phyloP scores from a whole-genome alignment of 2,329 filamentous ascomycete genomes.

The Zymoseptoria passerinii region DNA sequence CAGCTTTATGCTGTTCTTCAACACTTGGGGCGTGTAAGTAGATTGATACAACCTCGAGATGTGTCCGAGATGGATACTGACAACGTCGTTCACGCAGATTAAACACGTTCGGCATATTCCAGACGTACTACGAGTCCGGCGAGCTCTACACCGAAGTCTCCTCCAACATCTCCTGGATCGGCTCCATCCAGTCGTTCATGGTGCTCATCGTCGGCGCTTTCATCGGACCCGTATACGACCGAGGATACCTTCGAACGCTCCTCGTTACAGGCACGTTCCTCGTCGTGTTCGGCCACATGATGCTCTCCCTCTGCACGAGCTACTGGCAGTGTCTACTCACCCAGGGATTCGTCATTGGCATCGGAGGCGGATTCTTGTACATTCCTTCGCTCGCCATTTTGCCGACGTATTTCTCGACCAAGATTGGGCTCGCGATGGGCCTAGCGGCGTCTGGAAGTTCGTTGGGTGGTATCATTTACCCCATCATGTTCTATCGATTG shows the following conservation, averaged over 20 bases:
- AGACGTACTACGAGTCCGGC: conserved; percentile 40
- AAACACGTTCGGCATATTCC: conserved; percentile 43
- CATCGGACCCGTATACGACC: conserved; percentile 43
- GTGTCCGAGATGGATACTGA: not conserved
- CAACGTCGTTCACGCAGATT: conserved; percentile 14
- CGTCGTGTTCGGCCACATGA: conserved; percentile 44
- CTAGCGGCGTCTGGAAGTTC: conserved; percentile 39
- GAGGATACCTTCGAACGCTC: conserved; percentile 39
- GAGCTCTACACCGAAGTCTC: conserved; percentile 28
- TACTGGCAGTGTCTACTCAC: conserved; percentile 46
- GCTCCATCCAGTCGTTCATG: conserved; percentile 41
- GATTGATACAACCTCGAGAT: not conserved
- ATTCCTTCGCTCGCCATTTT: conserved; percentile 41
- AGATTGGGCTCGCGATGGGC: conserved; percentile 39
- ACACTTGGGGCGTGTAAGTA: conserved; percentile 31
- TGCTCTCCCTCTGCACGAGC: conserved; percentile 39
- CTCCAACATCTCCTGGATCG: conserved; percentile 37
- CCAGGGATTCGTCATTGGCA: conserved; percentile 42
- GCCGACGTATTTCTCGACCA: conserved; percentile 41
- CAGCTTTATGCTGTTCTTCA: conserved; percentile 41
- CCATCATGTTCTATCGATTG: conserved; percentile 30
- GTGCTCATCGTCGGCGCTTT: conserved; percentile 40
- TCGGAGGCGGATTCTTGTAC: conserved; percentile 38
- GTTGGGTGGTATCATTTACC: conserved; percentile 31
- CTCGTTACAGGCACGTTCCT: conserved; percentile 37